Percentiles rank a stretch among this genome's conserved stretches.
Evolutionary conservation across 768 basidiomycete species (phyloP).

Genomic region (Boletus vermiculosoides): DNA sequence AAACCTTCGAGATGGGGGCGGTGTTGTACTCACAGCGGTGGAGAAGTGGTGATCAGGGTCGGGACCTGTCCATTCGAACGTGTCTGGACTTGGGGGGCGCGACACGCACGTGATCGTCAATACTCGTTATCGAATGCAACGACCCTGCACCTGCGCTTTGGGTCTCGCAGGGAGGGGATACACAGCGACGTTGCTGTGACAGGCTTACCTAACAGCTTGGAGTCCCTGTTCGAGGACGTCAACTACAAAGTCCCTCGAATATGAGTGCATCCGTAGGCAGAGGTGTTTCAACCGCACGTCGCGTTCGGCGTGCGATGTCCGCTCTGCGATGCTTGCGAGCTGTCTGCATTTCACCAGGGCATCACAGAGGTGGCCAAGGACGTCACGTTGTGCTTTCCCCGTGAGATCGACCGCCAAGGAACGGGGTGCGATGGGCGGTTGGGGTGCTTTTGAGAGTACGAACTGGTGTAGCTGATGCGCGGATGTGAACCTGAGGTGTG

Average conservation of each 20-base stretch:
- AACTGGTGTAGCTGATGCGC: slow-evolving; percentile 23
- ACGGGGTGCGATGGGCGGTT: slow-evolving; percentile 25
- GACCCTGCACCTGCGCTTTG: background rate
- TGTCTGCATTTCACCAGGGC: slow-evolving; percentile 28
- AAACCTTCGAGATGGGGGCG: background rate
- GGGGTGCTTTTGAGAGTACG: slow-evolving; percentile 1
- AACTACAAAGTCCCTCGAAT: slow-evolving; percentile 29
- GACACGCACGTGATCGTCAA: background rate
- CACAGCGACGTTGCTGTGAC: background rate
- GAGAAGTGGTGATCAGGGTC: slow-evolving; percentile 63
- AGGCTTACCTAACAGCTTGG: slow-evolving; percentile 36
- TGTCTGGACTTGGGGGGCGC: slow-evolving; percentile 39
- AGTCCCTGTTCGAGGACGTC: slow-evolving; percentile 35
- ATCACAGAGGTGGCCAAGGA: slow-evolving; percentile 28
- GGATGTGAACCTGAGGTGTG: slow-evolving; percentile 26
- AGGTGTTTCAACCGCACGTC: slow-evolving; percentile 30
- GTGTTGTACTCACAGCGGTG: slow-evolving; percentile 45
- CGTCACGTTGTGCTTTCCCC: slow-evolving; percentile 28
- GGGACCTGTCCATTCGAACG: slow-evolving; percentile 58
- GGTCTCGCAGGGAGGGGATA: background rate
- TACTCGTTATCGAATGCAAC: background rate
- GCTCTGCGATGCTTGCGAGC: background rate
- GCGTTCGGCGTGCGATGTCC: background rate
- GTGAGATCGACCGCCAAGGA: slow-evolving; percentile 29
- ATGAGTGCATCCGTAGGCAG: slow-evolving; percentile 41